These are phyloP conservation scores for Aaosphaeria pasadenensis DNA, from an alignment of 2,329 filamentous ascomycete genomes.

Conservation along the genomic window DNA sequence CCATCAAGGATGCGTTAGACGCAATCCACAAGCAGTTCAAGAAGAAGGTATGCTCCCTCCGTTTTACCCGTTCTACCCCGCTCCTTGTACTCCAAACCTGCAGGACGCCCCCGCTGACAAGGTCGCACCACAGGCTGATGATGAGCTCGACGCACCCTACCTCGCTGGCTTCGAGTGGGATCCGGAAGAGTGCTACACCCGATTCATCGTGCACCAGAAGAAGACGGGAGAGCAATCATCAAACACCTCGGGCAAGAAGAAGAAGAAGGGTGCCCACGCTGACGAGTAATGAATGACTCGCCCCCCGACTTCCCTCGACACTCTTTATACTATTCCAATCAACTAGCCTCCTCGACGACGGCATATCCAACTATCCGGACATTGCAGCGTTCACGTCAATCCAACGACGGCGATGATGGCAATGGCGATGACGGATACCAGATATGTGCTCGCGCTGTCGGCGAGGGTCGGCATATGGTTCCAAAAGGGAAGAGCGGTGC, in stretches of 20 bases:
- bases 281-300: conserved; percentile 39
- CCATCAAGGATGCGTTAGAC: conserved; percentile 94
- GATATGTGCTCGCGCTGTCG: too few species aligned
- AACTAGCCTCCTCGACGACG: too few species aligned
- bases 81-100: neutral
- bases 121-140: conserved; percentile 64
- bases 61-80: neutral
- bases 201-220: conserved; percentile 81
- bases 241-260: conserved; percentile 37
- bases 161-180: conserved; percentile 97
- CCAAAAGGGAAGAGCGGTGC: too few species aligned
- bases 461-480: too few species aligned
- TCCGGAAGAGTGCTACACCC: conserved; percentile 85
- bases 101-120: conserved; percentile 14
- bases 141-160: conserved; percentile 84
- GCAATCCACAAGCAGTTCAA: conserved; percentile 96
- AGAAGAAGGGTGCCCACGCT: conserved; percentile 35
- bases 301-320: conserved; percentile 27
- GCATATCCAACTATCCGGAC: too few species aligned
- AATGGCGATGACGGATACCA: too few species aligned
- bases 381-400: too few species aligned
- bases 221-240: conserved; percentile 56
- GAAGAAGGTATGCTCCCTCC: conserved; percentile 70
- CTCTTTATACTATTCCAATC: too few species aligned
- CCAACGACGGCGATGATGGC: too few species aligned